These are phyloP conservation scores for Dittrichia graveolens DNA, from an alignment of 129 eudicot species.

Conservation along the genomic window DNA sequence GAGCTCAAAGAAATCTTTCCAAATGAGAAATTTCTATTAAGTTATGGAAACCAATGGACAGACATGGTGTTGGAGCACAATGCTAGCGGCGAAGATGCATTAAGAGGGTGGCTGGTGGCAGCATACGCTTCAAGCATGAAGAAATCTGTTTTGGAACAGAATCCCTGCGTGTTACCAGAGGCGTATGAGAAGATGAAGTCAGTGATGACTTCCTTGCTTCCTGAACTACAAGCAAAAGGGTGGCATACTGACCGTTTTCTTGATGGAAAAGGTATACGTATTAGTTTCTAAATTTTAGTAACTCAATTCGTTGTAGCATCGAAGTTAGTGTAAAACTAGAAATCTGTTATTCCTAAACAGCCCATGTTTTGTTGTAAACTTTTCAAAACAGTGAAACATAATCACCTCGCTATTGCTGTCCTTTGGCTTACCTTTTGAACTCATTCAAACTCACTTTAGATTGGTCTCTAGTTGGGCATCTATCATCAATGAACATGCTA, in stretches of 20 bases:
- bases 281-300: slow-evolving; percentile 24
- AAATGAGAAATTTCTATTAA: slow-evolving; percentile 73
- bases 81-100: slow-evolving; percentile 92
- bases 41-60: slow-evolving; percentile 66
- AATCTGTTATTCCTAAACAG: background rate
- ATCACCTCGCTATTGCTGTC: background rate
- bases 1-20: slow-evolving; percentile 67
- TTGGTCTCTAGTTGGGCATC: background rate
- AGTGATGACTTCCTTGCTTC: slow-evolving; percentile 51
- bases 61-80: slow-evolving; percentile 81
- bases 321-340: background rate
- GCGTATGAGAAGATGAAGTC: slow-evolving; percentile 67
- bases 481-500: too few species aligned
- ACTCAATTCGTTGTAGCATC: background rate
- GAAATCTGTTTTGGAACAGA: slow-evolving; percentile 25
- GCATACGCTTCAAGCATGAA: slow-evolving; percentile 64
- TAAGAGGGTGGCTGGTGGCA: slow-evolving; percentile 97
- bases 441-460: background rate
- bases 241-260: slow-evolving; percentile 99
- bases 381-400: background rate
- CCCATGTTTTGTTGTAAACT: background rate
- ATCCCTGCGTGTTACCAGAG: slow-evolving; percentile 35
- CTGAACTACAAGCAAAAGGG: slow-evolving; percentile 77
- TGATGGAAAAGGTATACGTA: slow-evolving; percentile 87
- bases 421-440: background rate